Percentiles rank a stretch among this genome's conserved stretches.
phyloP scores from a whole-genome alignment of 1,284 basidiomycete genomes.

The Phellopilus nigrolimitatus region DNA sequence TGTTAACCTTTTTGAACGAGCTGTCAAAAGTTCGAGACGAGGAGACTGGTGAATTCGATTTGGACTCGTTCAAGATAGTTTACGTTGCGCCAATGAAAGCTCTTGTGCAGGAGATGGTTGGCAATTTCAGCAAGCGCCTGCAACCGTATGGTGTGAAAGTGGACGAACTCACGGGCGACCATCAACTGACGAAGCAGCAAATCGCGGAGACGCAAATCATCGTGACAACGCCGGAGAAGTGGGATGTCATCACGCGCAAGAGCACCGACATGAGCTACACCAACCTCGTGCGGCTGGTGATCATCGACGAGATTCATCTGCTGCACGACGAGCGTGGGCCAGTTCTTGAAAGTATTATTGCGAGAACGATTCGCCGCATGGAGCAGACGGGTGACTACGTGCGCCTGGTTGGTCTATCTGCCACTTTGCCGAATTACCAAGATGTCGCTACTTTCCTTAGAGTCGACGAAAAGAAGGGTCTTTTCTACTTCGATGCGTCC shows the following conservation, averaged over 20 bases:
- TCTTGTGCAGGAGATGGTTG: conserved; percentile 95
- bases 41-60: conserved; percentile 79
- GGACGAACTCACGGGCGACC: conserved; percentile 95
- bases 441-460: conserved; percentile 99
- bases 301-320: conserved; percentile 98
- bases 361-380: conserved; percentile 91
- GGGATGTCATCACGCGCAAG: conserved; percentile 99
- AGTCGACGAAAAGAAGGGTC: conserved; percentile 86
- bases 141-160: conserved; percentile 82
- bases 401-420: conserved; percentile 91
- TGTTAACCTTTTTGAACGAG: conserved; percentile 89
- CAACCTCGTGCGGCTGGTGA: conserved; percentile 93
- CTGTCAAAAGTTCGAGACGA: conserved; percentile 83
- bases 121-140: conserved; percentile 86
- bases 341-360: conserved; percentile 90
- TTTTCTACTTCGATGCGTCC: conserved; percentile 96
- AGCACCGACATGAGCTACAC: conserved; percentile 96
- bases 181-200: conserved; percentile 97
- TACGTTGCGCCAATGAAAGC: conserved; percentile 99
- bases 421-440: conserved; percentile 96
- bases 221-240: conserved; percentile 99
- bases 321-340: conserved; percentile 98
- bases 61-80: conserved; percentile 93
- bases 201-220: conserved; percentile 98
- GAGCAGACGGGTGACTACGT: conserved; percentile 93